phyloP scores from a whole-genome alignment of 352 stramenopile genomes.

The Globisporangium rhizosaccharum region DNA sequence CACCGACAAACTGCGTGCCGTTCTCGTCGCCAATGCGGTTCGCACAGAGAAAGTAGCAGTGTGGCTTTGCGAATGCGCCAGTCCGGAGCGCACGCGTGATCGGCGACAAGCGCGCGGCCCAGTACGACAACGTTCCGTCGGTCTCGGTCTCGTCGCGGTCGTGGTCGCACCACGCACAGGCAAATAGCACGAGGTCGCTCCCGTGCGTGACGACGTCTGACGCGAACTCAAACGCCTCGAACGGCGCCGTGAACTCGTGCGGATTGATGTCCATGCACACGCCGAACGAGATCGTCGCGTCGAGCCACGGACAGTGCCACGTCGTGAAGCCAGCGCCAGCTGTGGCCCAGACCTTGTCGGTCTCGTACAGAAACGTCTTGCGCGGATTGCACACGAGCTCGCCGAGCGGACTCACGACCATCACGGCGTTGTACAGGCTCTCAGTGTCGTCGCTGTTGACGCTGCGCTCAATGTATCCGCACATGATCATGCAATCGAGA shows the following conservation, averaged over 20 bases:
- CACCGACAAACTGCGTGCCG: slow-evolving; percentile 77
- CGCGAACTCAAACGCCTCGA: slow-evolving; percentile 68
- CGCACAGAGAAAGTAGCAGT: slow-evolving; percentile 71
- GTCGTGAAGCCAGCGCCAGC: slow-evolving; percentile 50
- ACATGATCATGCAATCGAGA: slow-evolving; percentile 60
- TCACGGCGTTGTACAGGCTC: slow-evolving; percentile 73
- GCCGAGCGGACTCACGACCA: slow-evolving; percentile 67
- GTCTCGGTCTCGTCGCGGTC: slow-evolving; percentile 40
- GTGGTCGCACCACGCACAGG: slow-evolving; percentile 81
- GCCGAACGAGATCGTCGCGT: slow-evolving; percentile 75
- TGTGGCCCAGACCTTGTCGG: slow-evolving; percentile 77
- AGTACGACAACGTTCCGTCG: slow-evolving; percentile 63
- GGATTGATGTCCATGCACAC: slow-evolving; percentile 91
- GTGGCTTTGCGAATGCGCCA: slow-evolving; percentile 30
- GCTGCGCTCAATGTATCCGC: slow-evolving; percentile 60
- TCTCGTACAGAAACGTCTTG: slow-evolving; percentile 84
- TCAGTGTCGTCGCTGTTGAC: slow-evolving; percentile 4
- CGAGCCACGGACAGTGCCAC: slow-evolving; percentile 73
- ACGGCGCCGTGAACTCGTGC: slow-evolving; percentile 67
- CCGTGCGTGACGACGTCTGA: slow-evolving; percentile 34
- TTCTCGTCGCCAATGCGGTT: slow-evolving; percentile 78
- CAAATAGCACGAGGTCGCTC: slow-evolving; percentile 76
- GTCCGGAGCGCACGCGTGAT: slow-evolving; percentile 39
- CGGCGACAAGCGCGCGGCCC: slow-evolving; percentile 55
- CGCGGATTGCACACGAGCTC: slow-evolving; percentile 65